Conservation (phyloP, 2,329 filamentous ascomycete species). For the Torrubiella hemipterigena region DNA sequence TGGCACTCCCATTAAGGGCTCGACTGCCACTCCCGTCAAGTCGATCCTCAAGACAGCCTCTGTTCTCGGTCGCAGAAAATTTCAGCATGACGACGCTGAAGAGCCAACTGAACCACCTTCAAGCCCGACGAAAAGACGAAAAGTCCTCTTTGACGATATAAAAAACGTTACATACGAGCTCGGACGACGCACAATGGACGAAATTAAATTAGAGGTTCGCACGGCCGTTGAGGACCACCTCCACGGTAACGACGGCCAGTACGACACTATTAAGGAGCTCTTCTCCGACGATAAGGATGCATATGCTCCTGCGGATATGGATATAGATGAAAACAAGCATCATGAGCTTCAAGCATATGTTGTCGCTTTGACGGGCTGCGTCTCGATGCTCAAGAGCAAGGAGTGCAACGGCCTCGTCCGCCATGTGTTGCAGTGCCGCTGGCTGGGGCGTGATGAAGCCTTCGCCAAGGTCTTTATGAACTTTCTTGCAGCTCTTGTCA, state of each 20-base stretch:
- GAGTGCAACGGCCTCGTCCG: constrained; percentile 47
- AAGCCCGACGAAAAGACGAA: constrained; percentile 40
- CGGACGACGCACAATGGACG: constrained; percentile 37
- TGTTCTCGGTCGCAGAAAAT: constrained; percentile 30
- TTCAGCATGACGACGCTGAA: constrained; percentile 29
- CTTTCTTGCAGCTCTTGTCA: constrained; percentile 62
- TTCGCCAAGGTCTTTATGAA: constrained; percentile 57
- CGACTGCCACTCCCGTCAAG: constrained; percentile 28
- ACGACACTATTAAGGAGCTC: constrained; percentile 47
- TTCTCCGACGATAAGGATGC: constrained; percentile 38
- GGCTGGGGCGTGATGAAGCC: constrained; percentile 51
- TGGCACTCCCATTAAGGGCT: constrained; percentile 18
- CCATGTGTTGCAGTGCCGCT: constrained; percentile 47
- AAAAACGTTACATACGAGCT: constrained; percentile 45
- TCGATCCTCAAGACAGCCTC: constrained; percentile 40
- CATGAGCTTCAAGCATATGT: constrained; percentile 49
- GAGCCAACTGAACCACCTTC: constrained; percentile 24
- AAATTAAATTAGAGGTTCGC: constrained; percentile 42
- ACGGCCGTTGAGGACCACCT: constrained; percentile 44
- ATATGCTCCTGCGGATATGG: constrained; percentile 23
- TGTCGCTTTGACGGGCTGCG: constrained; percentile 48
- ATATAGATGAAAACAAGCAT: constrained; percentile 36
- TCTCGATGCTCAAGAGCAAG: constrained; percentile 45
- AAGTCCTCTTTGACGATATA: constrained; percentile 46
- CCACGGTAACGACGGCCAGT: constrained; percentile 45